These are phyloP conservation scores for Hypoxylon sp. DNA, from an alignment of 2,329 filamentous ascomycete species.

Conservation along the genomic window DNA sequence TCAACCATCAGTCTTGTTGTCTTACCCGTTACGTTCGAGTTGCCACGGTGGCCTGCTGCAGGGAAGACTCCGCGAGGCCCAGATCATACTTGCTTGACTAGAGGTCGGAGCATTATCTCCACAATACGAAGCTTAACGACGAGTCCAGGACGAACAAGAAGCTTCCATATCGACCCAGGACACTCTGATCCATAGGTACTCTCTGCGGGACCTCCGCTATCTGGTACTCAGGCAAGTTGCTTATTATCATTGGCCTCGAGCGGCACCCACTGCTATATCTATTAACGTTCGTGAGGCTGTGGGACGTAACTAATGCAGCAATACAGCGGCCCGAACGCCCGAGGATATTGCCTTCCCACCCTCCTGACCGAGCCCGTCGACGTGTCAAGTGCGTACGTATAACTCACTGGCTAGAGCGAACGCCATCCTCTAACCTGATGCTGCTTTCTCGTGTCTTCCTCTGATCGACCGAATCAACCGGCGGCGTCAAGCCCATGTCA, in stretches of 20 bases:
- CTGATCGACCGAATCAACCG: slow-evolving; percentile 25
- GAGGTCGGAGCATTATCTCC: slow-evolving; percentile 31
- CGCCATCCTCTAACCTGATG: slow-evolving; percentile 26
- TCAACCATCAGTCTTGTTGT: slow-evolving; percentile 43
- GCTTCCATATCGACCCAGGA: slow-evolving; percentile 11
- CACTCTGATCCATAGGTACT: slow-evolving; percentile 14
- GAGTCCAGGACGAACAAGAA: slow-evolving; percentile 42
- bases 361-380: slow-evolving; percentile 31
- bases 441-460: slow-evolving; percentile 27
- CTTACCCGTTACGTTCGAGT: slow-evolving; percentile 47
- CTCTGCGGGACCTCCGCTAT: slow-evolving; percentile 12
- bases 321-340: slow-evolving; percentile 31
- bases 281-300: slow-evolving; percentile 21
- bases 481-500: slow-evolving; percentile 20
- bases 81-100: slow-evolving; percentile 40
- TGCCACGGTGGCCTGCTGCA: slow-evolving; percentile 45
- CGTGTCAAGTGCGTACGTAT: slow-evolving; percentile 25
- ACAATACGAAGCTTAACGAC: slow-evolving; percentile 37
- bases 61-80: slow-evolving; percentile 42
- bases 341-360: slow-evolving; percentile 29
- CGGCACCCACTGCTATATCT: background rate
- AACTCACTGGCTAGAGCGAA: slow-evolving; percentile 25
- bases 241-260: background rate
- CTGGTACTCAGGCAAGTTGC: slow-evolving; percentile 22
- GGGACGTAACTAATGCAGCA: slow-evolving; percentile 39